Percentiles rank a stretch among this genome's conserved stretches.
Evolutionary conservation across 306 rosid species (phyloP).

Genomic region (Sphenostylis stenocarpa): DNA sequence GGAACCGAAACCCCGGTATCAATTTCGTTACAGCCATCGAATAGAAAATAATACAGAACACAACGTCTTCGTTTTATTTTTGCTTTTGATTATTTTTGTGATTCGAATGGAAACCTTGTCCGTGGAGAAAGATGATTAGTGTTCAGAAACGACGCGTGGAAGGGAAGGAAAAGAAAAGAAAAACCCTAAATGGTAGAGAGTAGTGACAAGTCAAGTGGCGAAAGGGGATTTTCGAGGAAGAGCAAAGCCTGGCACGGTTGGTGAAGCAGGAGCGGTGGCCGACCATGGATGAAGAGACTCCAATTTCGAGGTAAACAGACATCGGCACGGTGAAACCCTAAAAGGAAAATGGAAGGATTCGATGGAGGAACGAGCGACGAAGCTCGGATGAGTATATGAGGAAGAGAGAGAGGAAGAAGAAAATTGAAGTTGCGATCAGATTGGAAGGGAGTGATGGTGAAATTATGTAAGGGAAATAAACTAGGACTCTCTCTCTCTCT

Average conservation of each 20-base stretch:
- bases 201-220: constrained; percentile 45
- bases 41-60: background rate
- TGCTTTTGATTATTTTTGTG: background rate
- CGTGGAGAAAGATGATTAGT: background rate
- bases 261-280: constrained; percentile 32
- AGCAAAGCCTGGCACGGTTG: constrained; percentile 41
- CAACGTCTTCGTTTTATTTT: background rate
- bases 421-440: background rate
- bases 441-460: background rate
- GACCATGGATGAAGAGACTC: constrained; percentile 16
- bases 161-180: background rate
- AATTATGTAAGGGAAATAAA: background rate
- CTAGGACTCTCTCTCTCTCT: background rate
- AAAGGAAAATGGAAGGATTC: constrained; percentile 11
- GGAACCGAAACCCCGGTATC: constrained; percentile 73
- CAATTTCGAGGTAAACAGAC: constrained; percentile 33
- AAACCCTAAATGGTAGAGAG: constrained; percentile 1
- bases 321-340: constrained; percentile 42
- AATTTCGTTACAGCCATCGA: constrained; percentile 27
- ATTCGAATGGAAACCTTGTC: background rate
- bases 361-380: background rate
- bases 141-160: background rate
- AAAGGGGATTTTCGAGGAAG: constrained; percentile 29
- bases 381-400: background rate
- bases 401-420: background rate